Percentiles rank a stretch among this genome's conserved stretches.
These are phyloP conservation scores for Cymodocea nodosa DNA, from an alignment of 116 monocot species.

Conservation along the genomic window DNA sequence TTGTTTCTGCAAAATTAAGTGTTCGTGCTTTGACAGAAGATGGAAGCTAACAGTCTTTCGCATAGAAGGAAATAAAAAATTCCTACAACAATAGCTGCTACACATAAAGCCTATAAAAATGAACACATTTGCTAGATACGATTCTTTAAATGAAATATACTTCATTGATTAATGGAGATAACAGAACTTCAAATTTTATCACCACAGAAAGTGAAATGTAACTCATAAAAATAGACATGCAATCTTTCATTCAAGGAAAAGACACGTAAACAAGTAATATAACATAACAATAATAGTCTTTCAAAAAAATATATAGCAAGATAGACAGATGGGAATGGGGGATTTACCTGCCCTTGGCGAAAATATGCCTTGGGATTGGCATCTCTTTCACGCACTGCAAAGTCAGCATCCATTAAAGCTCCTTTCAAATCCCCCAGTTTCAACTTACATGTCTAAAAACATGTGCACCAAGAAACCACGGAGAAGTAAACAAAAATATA, in stretches of 20 bases:
- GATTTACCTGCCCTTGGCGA: slow-evolving; percentile 83
- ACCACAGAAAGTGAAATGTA: too few species aligned
- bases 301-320: background rate
- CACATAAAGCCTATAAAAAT: too few species aligned
- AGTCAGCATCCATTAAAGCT: slow-evolving; percentile 77
- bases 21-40: too few species aligned
- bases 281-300: background rate
- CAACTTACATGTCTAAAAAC: slow-evolving; percentile 62
- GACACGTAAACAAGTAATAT: background rate
- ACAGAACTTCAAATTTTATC: too few species aligned
- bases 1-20: too few species aligned
- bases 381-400: slow-evolving; percentile 72
- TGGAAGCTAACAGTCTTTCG: too few species aligned
- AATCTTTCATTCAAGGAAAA: too few species aligned
- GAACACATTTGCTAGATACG: too few species aligned
- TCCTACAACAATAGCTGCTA: too few species aligned
- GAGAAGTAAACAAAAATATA: background rate
- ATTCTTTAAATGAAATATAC: background rate
- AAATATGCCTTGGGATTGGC: slow-evolving; percentile 86
- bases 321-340: background rate
- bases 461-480: background rate
- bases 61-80: too few species aligned
- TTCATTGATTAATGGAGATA: too few species aligned
- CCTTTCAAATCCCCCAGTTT: slow-evolving; percentile 72
- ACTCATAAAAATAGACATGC: too few species aligned